Conservation (phyloP, 176 grass and related monocot species). For the Triticum timopheevii region DNA sequence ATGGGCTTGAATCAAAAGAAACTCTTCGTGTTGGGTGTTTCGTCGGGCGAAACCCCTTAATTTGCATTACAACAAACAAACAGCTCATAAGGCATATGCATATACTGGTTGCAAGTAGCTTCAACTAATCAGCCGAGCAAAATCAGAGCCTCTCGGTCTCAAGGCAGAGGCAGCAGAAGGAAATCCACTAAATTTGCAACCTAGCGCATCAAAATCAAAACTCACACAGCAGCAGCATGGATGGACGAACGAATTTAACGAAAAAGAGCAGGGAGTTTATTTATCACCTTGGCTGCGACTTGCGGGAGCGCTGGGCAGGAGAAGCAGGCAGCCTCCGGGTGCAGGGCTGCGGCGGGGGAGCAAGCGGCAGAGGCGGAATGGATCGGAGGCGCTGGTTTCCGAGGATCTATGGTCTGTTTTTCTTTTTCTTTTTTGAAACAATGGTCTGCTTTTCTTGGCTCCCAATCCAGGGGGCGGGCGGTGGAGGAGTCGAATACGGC, state of each 20-base stretch:
- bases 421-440: background rate
- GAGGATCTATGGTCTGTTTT: slow-evolving; percentile 12
- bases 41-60: background rate
- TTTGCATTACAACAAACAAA: slow-evolving; percentile 32
- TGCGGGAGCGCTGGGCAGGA: background rate
- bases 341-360: background rate
- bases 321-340: background rate
- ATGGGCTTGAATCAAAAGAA: background rate
- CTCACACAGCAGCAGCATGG: background rate
- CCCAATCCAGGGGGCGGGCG: background rate
- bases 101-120: background rate
- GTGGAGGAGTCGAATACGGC: background rate
- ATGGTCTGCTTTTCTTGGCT: slow-evolving; percentile 12
- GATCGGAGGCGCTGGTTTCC: background rate
- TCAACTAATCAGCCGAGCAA: background rate
- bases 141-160: background rate
- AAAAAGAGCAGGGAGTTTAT: background rate
- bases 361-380: background rate
- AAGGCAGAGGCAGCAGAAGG: background rate
- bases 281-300: background rate
- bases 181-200: background rate
- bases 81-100: background rate
- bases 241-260: background rate
- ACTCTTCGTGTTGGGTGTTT: background rate
- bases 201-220: background rate